A percentile compares a stretch with the other conserved stretches of the same genome.
These are phyloP conservation scores for Didymella pinodella DNA, from an alignment of 2,329 filamentous ascomycete genomes.

Conservation along the genomic window DNA sequence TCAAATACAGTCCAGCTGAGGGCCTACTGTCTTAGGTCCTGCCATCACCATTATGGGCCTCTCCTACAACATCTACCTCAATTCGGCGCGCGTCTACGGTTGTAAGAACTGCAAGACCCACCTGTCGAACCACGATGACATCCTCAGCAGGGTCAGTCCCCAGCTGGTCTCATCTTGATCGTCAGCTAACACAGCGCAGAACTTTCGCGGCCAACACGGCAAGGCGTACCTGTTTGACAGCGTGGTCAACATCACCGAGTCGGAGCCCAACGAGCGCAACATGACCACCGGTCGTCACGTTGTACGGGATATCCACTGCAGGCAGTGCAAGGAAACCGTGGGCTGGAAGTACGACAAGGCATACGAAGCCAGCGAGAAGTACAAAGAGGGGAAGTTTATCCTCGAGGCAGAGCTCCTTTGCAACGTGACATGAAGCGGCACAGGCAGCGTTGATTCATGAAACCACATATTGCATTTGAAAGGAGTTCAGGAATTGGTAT, in stretches of 20 bases:
- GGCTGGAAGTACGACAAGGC: slow-evolving; percentile 99
- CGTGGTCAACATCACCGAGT: slow-evolving; percentile 88
- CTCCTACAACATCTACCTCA: slow-evolving; percentile 89
- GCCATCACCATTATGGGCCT: slow-evolving; percentile 72
- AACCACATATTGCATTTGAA: slow-evolving; percentile 29
- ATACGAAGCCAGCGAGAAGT: slow-evolving; percentile 90
- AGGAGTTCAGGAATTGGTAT: slow-evolving; percentile 30
- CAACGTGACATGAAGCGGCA: slow-evolving; percentile 64
- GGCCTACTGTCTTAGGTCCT: background rate
- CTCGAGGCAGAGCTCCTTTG: slow-evolving; percentile 90
- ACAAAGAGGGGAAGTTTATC: slow-evolving; percentile 99
- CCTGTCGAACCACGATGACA: slow-evolving; percentile 92
- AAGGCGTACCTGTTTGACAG: slow-evolving; percentile 96
- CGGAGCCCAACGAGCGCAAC: slow-evolving; percentile 89
- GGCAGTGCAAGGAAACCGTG: slow-evolving; percentile 89
- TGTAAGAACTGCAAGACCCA: slow-evolving; percentile 95
- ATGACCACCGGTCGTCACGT: slow-evolving; percentile 98
- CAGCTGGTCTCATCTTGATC: background rate
- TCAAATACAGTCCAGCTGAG: background rate
- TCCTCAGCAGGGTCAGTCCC: slow-evolving; percentile 82
- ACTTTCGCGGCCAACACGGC: slow-evolving; percentile 97
- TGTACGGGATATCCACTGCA: slow-evolving; percentile 90
- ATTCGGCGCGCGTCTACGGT: slow-evolving; percentile 85
- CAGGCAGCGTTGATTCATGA: background rate
- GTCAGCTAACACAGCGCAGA: slow-evolving; percentile 62